Evolutionary conservation across 495 filamentous ascomycete genomes (phyloP), one percentile per base, ranked within the genome.

Genomic region (Eremomyces bilateralis): DNA sequence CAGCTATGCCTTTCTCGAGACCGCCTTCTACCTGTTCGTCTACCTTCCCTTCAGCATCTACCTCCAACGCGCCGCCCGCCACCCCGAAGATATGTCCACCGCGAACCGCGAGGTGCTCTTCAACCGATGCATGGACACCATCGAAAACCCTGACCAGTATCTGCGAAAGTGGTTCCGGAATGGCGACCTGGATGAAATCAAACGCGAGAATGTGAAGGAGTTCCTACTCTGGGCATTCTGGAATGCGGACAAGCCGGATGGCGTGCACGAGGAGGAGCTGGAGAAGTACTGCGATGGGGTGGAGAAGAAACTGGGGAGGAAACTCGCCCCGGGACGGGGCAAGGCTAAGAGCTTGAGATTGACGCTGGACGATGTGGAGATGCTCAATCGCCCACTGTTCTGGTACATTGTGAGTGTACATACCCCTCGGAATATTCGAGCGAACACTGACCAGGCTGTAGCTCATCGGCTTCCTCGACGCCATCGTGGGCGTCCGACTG

Each of bases 151-250:
- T 15, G 61, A 67, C 35, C 50, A 44, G 21, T 80, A 76, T 44
- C 45, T 79, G 24, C 49, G 45, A 21, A 57, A 56, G 27, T 80
- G 75, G 75, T 76, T 77, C 44, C 60, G 70, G 12, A 64, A 61
- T 20, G 68, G 70, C n/a, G 52, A 60, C 21, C 24, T 50, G n/a
- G 47, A 52, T 3, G 63, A 73, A n/a, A 69, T 80, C 34, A 60
- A 61, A 34, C 52, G 62, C 17, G 74, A 76, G 24, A 76, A 79
- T 43, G 49, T 78, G 32, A 65, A 64, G 38, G 69, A 73, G 29
- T 77, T 74, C 42, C 46, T 70, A 29, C 48, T 61, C 19, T 77
- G 72, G 73, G 71, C 66, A 3, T 69, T 77, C 46, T 63, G 54
- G 32, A 53, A 52, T 19, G 49, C 45, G 20, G 51, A 49, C 3